Evolutionary conservation across 257 asterid genomes (phyloP), one percentile per base, ranked within the genome.

Genomic region (Nicotiana attenuata): DNA sequence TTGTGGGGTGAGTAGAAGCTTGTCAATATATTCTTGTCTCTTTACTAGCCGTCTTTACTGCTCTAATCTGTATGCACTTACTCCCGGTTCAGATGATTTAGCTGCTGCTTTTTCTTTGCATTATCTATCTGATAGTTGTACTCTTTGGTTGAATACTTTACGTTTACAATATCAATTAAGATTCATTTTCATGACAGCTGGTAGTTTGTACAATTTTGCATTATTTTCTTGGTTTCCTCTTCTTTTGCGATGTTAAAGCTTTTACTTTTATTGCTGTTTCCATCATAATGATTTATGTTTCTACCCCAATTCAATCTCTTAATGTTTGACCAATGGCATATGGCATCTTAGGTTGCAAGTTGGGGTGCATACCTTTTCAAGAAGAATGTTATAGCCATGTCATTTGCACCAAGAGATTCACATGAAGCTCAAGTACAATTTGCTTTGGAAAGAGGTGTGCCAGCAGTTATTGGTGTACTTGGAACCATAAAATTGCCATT

Each of bases 361-460:
- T 83, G 83, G 83, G 86, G 86, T 10, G 86, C 86, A 20, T 79
- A 83, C 67, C 80, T 83, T 75, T 83, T 83, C 61, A 83, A 83
- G 77, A 83, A 80, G 50, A 83, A 83, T 35, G 61, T 83, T 56
- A 31, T 80, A 66, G 33, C 83, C 80, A 83, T 83, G 86, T 83
- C 83, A 45, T 78, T 83, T 3, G 82, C 82, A 22, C 82, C 83
- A 76, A 76, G 85, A 76, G 85, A 82, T 78, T 82, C 82, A 26
- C 82, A 82, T 45, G 84, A 82, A 71, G 84, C 84, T 26, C 84
- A 82, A 82, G 85, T 82, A 33, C 85, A 82, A 78, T 82, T 82
- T 75, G 85, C 82, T 22, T 57, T 82, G 35, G 85, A 82, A 53
- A 82, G 85, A 56, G 85, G 85, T 1, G 63, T 82, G 41, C 85